Evolutionary conservation across 352 stramenopile species (phyloP).

Genomic region (Pythium periplocum): DNA sequence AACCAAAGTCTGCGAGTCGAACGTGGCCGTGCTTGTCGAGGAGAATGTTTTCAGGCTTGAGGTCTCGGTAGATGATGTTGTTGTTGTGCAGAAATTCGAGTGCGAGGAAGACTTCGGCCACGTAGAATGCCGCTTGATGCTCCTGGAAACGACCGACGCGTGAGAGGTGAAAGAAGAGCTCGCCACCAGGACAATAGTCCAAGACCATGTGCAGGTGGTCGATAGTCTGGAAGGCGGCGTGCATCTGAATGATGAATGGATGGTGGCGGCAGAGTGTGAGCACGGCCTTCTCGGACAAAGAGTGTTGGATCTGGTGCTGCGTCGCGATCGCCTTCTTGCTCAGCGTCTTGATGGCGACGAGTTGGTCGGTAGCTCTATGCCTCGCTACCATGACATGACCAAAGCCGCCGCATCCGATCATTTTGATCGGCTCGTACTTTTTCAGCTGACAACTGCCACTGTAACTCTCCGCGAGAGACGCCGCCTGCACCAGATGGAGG

Average conservation of each 20-base stretch:
- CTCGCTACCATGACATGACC: slow-evolving; percentile 80
- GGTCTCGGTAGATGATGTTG: slow-evolving; percentile 83
- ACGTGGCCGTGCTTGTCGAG: slow-evolving; percentile 84
- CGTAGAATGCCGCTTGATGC: slow-evolving; percentile 80
- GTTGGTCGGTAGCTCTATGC: slow-evolving; percentile 44
- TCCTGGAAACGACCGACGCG: slow-evolving; percentile 67
- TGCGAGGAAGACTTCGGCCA: slow-evolving; percentile 82
- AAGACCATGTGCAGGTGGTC: slow-evolving; percentile 68
- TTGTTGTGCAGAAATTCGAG: slow-evolving; percentile 69
- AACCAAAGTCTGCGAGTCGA: slow-evolving; percentile 87
- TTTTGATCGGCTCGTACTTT: slow-evolving; percentile 75
- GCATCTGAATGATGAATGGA: slow-evolving; percentile 89
- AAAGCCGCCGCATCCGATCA: slow-evolving; percentile 81
- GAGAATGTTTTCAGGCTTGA: slow-evolving; percentile 92
- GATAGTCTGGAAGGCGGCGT: slow-evolving; percentile 85
- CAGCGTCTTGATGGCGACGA: slow-evolving; percentile 79
- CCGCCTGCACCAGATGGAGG: slow-evolving; percentile 55
- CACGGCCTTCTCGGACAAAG: slow-evolving; percentile 79
- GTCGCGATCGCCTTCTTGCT: slow-evolving; percentile 74
- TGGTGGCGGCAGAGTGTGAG: slow-evolving; percentile 86
- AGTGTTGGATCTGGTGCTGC: slow-evolving; percentile 86
- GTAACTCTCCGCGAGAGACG: slow-evolving; percentile 78
- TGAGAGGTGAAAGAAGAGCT: slow-evolving; percentile 87
- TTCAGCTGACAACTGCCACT: slow-evolving; percentile 67
- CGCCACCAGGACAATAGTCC: slow-evolving; percentile 70